phyloP scores from a whole-genome alignment of 2,329 filamentous ascomycete species.

The Plenodomus tracheiphilus region DNA sequence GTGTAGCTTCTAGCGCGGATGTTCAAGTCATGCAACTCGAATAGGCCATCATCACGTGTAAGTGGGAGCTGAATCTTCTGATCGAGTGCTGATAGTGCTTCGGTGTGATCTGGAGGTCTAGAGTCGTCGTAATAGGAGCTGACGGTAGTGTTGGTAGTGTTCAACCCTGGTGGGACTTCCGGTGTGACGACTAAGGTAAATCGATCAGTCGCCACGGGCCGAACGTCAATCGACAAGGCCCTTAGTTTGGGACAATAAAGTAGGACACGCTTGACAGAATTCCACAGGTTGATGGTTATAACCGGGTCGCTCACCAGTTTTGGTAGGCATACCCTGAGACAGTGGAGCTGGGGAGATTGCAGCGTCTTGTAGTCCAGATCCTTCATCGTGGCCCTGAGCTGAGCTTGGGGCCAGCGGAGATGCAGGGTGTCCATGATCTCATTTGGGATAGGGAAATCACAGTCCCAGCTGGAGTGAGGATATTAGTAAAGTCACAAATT shows the following conservation, averaged over 20 bases:
- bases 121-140: not conserved
- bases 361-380: slow-evolving; percentile 6
- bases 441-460: slow-evolving; percentile 8
- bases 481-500: too few relatives aligned
- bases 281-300: not conserved
- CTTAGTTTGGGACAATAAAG: not conserved
- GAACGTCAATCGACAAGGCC: not conserved
- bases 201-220: not conserved
- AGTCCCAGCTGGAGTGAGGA: slow-evolving; percentile 20
- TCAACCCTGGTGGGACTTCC: not conserved
- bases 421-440: slow-evolving; percentile 8
- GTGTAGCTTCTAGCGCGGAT: slow-evolving; percentile 14
- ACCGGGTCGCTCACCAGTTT: not conserved
- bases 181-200: not conserved
- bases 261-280: slow-evolving; percentile 11
- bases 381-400: slow-evolving; percentile 7
- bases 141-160: too few relatives aligned
- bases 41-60: slow-evolving; percentile 8
- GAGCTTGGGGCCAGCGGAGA: slow-evolving; percentile 6
- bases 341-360: slow-evolving; percentile 10
- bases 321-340: slow-evolving; percentile 10
- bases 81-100: too few relatives aligned
- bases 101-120: not conserved
- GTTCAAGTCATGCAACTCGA: slow-evolving; percentile 8
- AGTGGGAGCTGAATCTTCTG: slow-evolving; percentile 12